Evolutionary conservation across 305 asterid genomes (phyloP).

Genomic region (Lippia alba): DNA sequence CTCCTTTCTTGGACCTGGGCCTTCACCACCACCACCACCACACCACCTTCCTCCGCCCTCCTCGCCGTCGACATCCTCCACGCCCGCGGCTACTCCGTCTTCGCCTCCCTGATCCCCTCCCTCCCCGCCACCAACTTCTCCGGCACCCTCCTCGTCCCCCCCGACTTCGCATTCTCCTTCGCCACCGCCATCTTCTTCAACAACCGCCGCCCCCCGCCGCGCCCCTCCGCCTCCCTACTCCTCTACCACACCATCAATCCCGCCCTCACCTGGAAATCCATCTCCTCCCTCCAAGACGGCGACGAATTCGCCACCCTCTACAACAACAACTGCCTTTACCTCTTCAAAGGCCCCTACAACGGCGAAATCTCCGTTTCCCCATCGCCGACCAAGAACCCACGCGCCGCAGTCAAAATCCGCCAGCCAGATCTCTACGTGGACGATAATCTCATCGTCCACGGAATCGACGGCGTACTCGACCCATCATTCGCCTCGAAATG

Average conservation of each 20-base stretch:
- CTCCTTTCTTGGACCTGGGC: slow-evolving; percentile 42
- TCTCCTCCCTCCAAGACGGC: slow-evolving; percentile 48
- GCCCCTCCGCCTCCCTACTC: slow-evolving; percentile 59
- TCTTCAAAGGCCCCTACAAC: slow-evolving; percentile 37
- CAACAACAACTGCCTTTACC: slow-evolving; percentile 61
- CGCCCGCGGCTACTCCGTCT: slow-evolving; percentile 63
- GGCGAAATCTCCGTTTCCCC: slow-evolving; percentile 51
- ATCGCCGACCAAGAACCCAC: slow-evolving; percentile 48
- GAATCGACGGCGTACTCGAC: slow-evolving; percentile 69
- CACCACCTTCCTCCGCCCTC: slow-evolving; percentile 51
- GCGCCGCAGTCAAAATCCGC: slow-evolving; percentile 51
- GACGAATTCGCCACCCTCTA: slow-evolving; percentile 49
- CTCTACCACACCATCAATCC: slow-evolving; percentile 62
- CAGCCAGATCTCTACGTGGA: slow-evolving; percentile 73
- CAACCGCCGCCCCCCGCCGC: slow-evolving; percentile 54
- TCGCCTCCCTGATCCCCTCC: slow-evolving; percentile 53
- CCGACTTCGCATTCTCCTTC: slow-evolving; percentile 64
- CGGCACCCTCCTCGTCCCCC: slow-evolving; percentile 66
- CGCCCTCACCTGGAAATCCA: slow-evolving; percentile 49
- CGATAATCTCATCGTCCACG: slow-evolving; percentile 61
- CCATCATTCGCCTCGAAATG: slow-evolving; percentile 54
- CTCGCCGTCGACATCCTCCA: slow-evolving; percentile 65
- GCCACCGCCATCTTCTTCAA: slow-evolving; percentile 48
- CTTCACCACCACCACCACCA: slow-evolving; percentile 37
- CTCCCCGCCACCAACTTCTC: slow-evolving; percentile 56